These are phyloP conservation scores for Pyrrhoderma lamaoense DNA, from an alignment of 1,284 basidiomycete genomes.

Conservation along the genomic window DNA sequence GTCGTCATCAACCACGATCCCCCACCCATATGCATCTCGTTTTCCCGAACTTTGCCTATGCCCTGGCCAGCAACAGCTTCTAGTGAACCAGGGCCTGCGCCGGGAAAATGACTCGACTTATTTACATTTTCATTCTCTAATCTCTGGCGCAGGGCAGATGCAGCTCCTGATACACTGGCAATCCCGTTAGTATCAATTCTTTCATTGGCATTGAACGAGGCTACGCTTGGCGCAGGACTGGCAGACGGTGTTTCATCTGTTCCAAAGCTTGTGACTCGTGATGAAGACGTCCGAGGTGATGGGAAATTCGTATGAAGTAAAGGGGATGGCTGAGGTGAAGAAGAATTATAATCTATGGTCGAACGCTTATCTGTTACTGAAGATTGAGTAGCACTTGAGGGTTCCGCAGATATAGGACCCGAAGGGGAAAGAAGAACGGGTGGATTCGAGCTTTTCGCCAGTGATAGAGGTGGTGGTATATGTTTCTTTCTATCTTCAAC, in stretches of 20 bases:
- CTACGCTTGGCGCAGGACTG: slow-evolving; percentile 5
- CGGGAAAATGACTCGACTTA: not conserved
- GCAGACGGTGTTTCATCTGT: not conserved
- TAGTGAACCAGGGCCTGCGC: not conserved
- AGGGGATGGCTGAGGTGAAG: slow-evolving; percentile 17
- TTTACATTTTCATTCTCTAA: slow-evolving; percentile 5
- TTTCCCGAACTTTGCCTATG: too few relatives aligned
- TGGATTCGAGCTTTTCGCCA: slow-evolving; percentile 5
- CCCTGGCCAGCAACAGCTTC: not conserved
- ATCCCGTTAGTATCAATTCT: not conserved
- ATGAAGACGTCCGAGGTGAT: slow-evolving; percentile 10
- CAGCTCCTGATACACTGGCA: slow-evolving; percentile 5
- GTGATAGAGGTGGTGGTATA: slow-evolving; percentile 15
- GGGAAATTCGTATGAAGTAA: slow-evolving; percentile 20
- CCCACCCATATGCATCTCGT: not conserved
- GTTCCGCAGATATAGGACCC: not conserved
- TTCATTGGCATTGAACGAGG: not conserved
- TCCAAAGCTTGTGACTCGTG: slow-evolving; percentile 10
- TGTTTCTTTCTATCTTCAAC: slow-evolving; percentile 6
- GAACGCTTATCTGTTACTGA: not conserved
- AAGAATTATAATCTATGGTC: not conserved
- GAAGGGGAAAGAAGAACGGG: slow-evolving; percentile 3
- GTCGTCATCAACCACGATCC: slow-evolving; percentile 17
- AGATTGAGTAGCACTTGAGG: not conserved
- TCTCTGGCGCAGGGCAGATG: slow-evolving; percentile 14